Evolutionary conservation across 2,329 filamentous ascomycete genomes (phyloP), one percentile per base, ranked within the genome.

Genomic region (Dactylellina parvicollis): DNA sequence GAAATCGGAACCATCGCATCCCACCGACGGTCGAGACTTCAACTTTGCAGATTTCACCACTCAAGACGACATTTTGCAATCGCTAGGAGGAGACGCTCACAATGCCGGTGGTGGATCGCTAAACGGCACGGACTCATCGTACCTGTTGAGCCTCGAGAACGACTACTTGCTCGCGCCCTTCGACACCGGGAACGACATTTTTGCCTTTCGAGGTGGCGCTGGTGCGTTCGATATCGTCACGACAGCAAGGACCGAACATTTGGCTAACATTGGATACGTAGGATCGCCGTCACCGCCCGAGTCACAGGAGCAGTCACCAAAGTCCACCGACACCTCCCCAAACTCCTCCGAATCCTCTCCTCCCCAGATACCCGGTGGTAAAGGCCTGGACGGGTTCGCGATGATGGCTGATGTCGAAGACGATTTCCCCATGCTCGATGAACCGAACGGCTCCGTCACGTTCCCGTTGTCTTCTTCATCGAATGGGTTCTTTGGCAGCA

Each of bases 371-470:
- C 67, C 59, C 12, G 67, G 50, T 18, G 44, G 28, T 32, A 67
- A 67, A 24, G 59, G 44, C 14, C 67, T 57, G 0, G 67, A 72
- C 70, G 55, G 70, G 12, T 55, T 66, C 44, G 56, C 70, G 4
- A 74, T 66, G 70, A 74, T 74, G 70, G 34, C 55, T 47, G 70
- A 74, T 62, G 62, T 44, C 26, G 70, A 74, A 32, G 61, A 66
- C 47, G 70, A 74, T 30, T 74, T 74, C 20, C 56, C 60, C 22
- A 74, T 74, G 70, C 61, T 74, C 38, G 70, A 74, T 18, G 69
- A 66, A 50, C 34, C 49, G 8, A 44, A 10, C 38, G 55, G 61
- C 10, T 30, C 55, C 30, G 34, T 72, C 16, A 65, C 67, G 2
- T 72, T 72, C 32, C 59, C 67, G 9, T 28, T 72, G 20, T 69